Percentiles rank a stretch among this genome's conserved stretches.
Evolutionary conservation across 2,329 filamentous ascomycete genomes (phyloP).

Genomic region (Phoma sp.): DNA sequence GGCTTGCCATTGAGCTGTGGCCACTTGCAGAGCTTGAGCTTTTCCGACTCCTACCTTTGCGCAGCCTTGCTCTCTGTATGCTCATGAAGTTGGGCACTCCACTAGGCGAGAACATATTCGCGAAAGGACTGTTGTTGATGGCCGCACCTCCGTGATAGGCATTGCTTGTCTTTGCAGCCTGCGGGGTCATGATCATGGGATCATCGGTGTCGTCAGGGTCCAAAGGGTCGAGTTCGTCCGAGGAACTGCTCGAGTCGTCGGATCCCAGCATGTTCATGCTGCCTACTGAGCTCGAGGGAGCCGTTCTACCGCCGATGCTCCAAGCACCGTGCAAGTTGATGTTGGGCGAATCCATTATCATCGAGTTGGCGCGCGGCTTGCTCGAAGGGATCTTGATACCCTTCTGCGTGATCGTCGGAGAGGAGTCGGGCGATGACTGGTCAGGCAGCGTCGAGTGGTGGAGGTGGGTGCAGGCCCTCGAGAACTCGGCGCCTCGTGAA

Average conservation of each 20-base stretch:
- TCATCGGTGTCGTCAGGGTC: slow-evolving; percentile 63
- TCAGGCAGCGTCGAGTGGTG: slow-evolving; percentile 95
- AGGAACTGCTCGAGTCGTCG: slow-evolving; percentile 75
- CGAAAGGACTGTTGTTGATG: slow-evolving; percentile 66
- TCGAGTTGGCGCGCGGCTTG: slow-evolving; percentile 51
- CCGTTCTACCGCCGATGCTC: slow-evolving; percentile 59
- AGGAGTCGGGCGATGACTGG: slow-evolving; percentile 85
- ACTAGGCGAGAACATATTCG: slow-evolving; percentile 67
- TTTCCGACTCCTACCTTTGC: slow-evolving; percentile 66
- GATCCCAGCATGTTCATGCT: slow-evolving; percentile 81
- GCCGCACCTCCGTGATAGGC: slow-evolving; percentile 47
- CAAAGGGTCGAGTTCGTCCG: slow-evolving; percentile 61
- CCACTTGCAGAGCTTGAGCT: slow-evolving; percentile 74
- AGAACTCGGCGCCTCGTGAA: slow-evolving; percentile 91
- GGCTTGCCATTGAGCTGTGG: slow-evolving; percentile 71
- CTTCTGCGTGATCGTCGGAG: slow-evolving; percentile 79
- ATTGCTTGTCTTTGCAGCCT: slow-evolving; percentile 67
- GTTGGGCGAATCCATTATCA: slow-evolving; percentile 68
- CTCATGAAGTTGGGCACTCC: slow-evolving; percentile 79
- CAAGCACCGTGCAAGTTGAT: slow-evolving; percentile 66
- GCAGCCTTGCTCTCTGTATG: slow-evolving; percentile 69
- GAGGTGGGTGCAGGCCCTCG: slow-evolving; percentile 87
- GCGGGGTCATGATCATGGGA: slow-evolving; percentile 81
- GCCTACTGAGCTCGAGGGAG: slow-evolving; percentile 75
- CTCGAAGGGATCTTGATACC: slow-evolving; percentile 65